Conservation (phyloP, 805 yeast species). For the Metschnikowia henanensis region DNA sequence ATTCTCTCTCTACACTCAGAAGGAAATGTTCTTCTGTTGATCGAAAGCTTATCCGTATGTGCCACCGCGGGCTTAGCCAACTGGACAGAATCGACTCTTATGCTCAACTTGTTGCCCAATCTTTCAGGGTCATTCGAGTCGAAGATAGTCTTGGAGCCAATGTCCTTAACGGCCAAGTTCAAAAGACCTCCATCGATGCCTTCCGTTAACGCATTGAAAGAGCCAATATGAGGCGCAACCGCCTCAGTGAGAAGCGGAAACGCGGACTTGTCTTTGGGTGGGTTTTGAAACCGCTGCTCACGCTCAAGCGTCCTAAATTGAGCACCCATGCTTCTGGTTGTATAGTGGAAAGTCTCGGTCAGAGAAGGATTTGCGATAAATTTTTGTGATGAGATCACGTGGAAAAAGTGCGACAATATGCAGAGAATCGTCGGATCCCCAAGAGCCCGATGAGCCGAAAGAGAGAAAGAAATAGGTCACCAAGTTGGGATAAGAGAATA, state of each 20-base stretch:
- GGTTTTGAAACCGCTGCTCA: conserved; percentile 80
- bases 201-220: conserved; percentile 92
- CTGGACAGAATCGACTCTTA: conserved; percentile 88
- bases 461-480: no score
- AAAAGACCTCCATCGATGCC: conserved; percentile 85
- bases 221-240: conserved; percentile 92
- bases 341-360: conserved; percentile 3
- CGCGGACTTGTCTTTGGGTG: conserved; percentile 83
- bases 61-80: conserved; percentile 82
- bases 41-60: conserved; percentile 65
- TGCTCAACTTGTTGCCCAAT: conserved; percentile 80
- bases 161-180: conserved; percentile 83
- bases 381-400: conserved; percentile 22
- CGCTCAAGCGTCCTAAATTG: conserved; percentile 83
- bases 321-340: conserved; percentile 42
- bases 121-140: conserved; percentile 71
- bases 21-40: conserved; percentile 79
- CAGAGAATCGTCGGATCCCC: background rate
- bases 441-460: no score
- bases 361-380: conserved; percentile 14
- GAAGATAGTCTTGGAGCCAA: conserved; percentile 82
- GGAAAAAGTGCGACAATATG: conserved; percentile 7
- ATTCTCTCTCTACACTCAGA: conserved; percentile 85
- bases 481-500: no score
- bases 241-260: conserved; percentile 86